Percentiles rank a stretch among this genome's conserved stretches.
Conservation (phyloP, 164 flowering plant genomes). For the Protea cynaroides region DNA sequence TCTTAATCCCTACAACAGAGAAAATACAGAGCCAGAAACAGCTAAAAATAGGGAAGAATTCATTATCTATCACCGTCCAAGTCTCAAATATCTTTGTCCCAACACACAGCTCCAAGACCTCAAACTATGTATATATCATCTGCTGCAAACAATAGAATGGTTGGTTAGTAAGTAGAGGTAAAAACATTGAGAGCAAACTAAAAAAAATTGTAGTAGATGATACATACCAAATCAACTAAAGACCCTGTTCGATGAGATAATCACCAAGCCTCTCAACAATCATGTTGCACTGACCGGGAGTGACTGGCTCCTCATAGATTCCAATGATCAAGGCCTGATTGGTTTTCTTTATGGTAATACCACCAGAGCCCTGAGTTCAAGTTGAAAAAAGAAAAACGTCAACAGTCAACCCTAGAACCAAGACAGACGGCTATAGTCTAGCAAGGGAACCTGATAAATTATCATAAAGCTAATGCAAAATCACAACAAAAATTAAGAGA, state of each 20-base stretch:
- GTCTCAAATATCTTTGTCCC: background rate
- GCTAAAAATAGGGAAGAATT: background rate
- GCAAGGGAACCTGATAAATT: background rate
- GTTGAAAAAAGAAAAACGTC: background rate
- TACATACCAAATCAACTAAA: slow-evolving; percentile 17
- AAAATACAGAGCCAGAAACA: background rate
- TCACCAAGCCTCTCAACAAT: slow-evolving; percentile 69
- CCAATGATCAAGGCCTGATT: slow-evolving; percentile 44
- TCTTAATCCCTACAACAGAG: background rate
- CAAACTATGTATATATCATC: background rate
- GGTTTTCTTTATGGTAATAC: slow-evolving; percentile 50
- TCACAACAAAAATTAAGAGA: background rate
- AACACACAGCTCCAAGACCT: background rate
- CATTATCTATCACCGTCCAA: background rate
- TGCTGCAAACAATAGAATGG: background rate
- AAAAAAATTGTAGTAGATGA: background rate
- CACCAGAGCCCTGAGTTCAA: slow-evolving; percentile 44
- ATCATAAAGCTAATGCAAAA: background rate
- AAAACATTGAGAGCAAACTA: background rate
- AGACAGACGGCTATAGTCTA: too few species aligned
- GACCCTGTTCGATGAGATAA: slow-evolving; percentile 56
- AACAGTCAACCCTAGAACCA: too few species aligned
- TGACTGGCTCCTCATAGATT: slow-evolving; percentile 56
- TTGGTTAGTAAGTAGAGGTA: background rate
- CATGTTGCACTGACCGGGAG: slow-evolving; percentile 62